phyloP scores from a whole-genome alignment of 805 yeast species.

The Blastobotrys terrestris region DNA sequence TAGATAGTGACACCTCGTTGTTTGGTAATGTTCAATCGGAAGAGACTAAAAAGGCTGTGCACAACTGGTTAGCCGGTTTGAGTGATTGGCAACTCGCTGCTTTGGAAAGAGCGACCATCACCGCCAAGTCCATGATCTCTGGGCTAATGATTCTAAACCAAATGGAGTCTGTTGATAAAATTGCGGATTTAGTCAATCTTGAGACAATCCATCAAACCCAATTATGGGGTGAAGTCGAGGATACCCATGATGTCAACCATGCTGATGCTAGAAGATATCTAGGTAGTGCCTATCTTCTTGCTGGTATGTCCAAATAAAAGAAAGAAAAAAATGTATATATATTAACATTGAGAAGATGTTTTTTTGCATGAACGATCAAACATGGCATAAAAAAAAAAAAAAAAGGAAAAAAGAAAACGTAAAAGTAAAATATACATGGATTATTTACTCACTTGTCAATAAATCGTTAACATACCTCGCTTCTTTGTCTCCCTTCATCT shows the following conservation, averaged over 20 bases:
- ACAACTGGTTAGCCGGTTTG: slow-evolving; percentile 55
- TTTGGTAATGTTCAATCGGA: slow-evolving; percentile 70
- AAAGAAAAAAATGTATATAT: slow-evolving; percentile 1
- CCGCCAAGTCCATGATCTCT: slow-evolving; percentile 79
- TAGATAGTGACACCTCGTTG: slow-evolving; percentile 81
- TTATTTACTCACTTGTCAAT: slow-evolving; percentile 6
- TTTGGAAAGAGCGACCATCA: slow-evolving; percentile 80
- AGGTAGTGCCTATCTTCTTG: slow-evolving; percentile 66
- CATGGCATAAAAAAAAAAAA: neutral
- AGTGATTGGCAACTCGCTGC: slow-evolving; percentile 78
- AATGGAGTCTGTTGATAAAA: slow-evolving; percentile 50
- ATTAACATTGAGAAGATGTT: too few species aligned
- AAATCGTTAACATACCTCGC: slow-evolving; percentile 20
- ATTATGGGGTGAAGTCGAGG: slow-evolving; percentile 98
- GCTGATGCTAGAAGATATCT: slow-evolving; percentile 81
- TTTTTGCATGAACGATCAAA: too few species aligned
- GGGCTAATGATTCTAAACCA: slow-evolving; percentile 58
- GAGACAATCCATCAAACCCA: slow-evolving; percentile 82
- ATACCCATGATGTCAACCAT: slow-evolving; percentile 95
- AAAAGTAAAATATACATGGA: slow-evolving; percentile 1
- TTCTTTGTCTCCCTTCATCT: slow-evolving; percentile 26
- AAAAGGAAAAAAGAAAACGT: neutral
- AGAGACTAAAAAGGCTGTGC: slow-evolving; percentile 55
- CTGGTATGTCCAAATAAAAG: slow-evolving; percentile 18
- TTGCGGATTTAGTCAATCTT: slow-evolving; percentile 70